Evolutionary conservation across 257 asterid species (phyloP).

Genomic region (Cruciata laevipes): DNA sequence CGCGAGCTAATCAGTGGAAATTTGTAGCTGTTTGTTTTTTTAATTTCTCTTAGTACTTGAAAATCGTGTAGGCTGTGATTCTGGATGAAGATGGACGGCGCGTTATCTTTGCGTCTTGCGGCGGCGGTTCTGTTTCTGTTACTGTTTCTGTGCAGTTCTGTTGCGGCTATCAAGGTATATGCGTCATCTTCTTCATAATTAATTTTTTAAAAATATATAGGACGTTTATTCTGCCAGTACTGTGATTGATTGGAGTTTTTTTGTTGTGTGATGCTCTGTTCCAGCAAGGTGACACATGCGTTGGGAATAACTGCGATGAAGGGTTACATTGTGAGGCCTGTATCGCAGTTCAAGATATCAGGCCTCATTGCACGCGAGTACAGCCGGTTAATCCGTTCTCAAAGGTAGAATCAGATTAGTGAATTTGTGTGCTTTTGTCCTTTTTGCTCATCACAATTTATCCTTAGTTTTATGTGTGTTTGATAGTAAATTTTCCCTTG

Average conservation of each 20-base stretch:
- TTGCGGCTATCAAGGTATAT: conserved; percentile 54
- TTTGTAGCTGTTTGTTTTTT: background rate
- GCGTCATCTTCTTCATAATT: background rate
- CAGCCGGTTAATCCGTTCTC: conserved; percentile 67
- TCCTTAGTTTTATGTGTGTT: background rate
- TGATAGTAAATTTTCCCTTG: conserved; percentile 16
- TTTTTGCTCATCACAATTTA: background rate
- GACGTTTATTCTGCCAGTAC: background rate
- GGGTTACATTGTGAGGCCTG: conserved; percentile 93
- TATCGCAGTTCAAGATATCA: conserved; percentile 48
- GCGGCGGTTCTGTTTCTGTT: conserved; percentile 20
- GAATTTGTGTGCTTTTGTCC: background rate
- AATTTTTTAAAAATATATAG: background rate
- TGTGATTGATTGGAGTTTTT: background rate
- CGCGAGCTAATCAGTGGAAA: background rate
- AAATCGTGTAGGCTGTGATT: conserved; percentile 19
- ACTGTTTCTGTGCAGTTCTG: conserved; percentile 25
- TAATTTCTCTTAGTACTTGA: too few species aligned
- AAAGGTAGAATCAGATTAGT: conserved; percentile 38
- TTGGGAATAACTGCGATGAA: conserved; percentile 43
- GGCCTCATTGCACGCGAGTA: conserved; percentile 78
- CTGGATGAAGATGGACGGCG: conserved; percentile 24
- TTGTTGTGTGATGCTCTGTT: background rate
- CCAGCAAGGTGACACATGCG: conserved; percentile 66
- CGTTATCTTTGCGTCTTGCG: conserved; percentile 41